Evolutionary conservation across 805 yeast genomes (phyloP).

Genomic region (Lipomyces lipofer): DNA sequence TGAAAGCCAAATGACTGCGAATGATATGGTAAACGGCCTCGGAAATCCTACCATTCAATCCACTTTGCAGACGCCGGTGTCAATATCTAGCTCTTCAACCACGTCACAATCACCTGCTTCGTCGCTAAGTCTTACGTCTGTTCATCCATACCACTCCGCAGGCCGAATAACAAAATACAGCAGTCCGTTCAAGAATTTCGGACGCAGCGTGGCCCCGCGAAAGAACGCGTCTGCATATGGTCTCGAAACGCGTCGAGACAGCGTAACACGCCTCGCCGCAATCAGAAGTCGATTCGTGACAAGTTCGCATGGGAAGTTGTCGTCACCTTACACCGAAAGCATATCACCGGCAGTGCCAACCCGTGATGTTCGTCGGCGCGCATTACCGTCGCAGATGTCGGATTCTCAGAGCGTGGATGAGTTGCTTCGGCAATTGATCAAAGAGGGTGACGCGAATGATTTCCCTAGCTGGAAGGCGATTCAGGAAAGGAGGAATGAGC

Average conservation of each 20-base stretch:
- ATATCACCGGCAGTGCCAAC: conserved; percentile 14
- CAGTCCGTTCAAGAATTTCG: conserved; percentile 18
- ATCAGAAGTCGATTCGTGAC: conserved; percentile 11
- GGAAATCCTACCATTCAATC: neutral
- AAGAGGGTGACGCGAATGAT: conserved; percentile 25
- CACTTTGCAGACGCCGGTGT: neutral
- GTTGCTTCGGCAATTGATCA: conserved; percentile 22
- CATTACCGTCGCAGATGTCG: conserved; percentile 16
- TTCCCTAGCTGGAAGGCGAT: conserved; percentile 33
- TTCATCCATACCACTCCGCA: neutral
- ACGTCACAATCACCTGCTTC: no score
- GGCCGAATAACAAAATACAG: conserved; percentile 13
- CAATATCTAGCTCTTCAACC: neutral
- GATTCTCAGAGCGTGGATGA: conserved; percentile 29
- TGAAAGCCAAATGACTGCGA: neutral
- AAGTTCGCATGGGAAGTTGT: conserved; percentile 5
- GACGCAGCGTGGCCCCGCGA: neutral
- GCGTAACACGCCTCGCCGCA: conserved; percentile 7
- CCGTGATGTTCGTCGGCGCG: conserved; percentile 5
- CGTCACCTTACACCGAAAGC: conserved; percentile 22
- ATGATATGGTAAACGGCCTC: neutral
- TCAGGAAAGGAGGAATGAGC: conserved; percentile 28
- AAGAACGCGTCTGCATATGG: neutral
- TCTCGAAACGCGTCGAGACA: conserved; percentile 1
- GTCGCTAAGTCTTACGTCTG: neutral